Evolutionary conservation across 2,329 filamentous ascomycete species (phyloP).

Genomic region (Colletotrichum gloeosporioides): DNA sequence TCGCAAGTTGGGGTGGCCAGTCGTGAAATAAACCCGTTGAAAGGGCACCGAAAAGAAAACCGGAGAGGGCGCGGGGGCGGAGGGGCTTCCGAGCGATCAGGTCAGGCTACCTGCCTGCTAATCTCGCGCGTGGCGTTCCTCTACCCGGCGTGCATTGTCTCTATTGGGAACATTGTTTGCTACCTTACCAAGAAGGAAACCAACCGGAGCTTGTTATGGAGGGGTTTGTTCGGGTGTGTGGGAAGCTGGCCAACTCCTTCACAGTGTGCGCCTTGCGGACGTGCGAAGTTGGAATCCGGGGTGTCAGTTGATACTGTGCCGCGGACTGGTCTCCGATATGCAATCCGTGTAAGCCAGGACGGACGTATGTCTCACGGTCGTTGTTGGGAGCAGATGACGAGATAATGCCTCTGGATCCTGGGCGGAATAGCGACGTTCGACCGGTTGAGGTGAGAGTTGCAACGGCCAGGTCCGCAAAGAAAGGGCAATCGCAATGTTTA

Average conservation of each 20-base stretch:
- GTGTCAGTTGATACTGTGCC: conserved; percentile 18
- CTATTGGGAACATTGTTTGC: conserved; percentile 13
- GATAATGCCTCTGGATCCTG: neutral
- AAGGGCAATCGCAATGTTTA: neutral
- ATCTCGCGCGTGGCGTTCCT: neutral
- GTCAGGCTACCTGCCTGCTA: neutral
- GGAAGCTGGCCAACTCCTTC: conserved; percentile 6
- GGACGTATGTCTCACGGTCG: neutral
- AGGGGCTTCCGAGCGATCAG: neutral
- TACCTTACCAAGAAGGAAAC: conserved; percentile 6
- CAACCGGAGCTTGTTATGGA: conserved; percentile 19
- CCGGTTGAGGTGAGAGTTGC: neutral
- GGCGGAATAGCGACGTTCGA: neutral
- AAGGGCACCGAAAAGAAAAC: neutral
- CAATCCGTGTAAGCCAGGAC: neutral
- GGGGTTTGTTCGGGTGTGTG: conserved; percentile 13
- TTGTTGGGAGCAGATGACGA: neutral
- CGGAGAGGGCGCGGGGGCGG: neutral
- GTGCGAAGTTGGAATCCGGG: conserved; percentile 13
- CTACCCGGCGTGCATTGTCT: conserved; percentile 1
- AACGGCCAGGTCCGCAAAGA: neutral
- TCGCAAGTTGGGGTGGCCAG: neutral
- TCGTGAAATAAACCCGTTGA: neutral
- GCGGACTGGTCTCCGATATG: neutral
- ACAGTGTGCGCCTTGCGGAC: conserved; percentile 20